Evolutionary conservation across 1,139 yeast species (phyloP).

Genomic region (Magnusiomyces ingens): DNA sequence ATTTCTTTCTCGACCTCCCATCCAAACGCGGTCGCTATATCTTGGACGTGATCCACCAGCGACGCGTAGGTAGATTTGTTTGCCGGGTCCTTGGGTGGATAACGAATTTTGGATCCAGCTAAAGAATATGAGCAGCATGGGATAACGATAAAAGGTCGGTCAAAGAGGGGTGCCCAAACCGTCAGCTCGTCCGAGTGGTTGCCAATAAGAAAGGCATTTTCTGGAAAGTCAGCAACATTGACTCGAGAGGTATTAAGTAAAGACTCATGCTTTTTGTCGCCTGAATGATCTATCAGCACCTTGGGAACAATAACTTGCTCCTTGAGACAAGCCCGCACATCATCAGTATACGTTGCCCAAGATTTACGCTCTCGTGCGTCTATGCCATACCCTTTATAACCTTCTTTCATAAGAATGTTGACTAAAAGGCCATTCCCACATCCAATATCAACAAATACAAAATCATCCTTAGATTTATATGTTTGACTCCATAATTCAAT

Average conservation of each 20-base stretch:
- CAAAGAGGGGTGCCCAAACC: slow-evolving; percentile 88
- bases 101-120: slow-evolving; percentile 68
- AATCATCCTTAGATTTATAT: slow-evolving; percentile 42
- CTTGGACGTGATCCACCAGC: slow-evolving; percentile 76
- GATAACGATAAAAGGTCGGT: slow-evolving; percentile 80
- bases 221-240: slow-evolving; percentile 59
- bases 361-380: slow-evolving; percentile 89
- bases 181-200: slow-evolving; percentile 95
- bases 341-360: slow-evolving; percentile 67
- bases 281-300: slow-evolving; percentile 55
- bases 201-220: slow-evolving; percentile 76
- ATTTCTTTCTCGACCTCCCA: slow-evolving; percentile 84
- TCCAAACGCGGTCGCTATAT: slow-evolving; percentile 59
- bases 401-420: slow-evolving; percentile 68
- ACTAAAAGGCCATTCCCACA: slow-evolving; percentile 93
- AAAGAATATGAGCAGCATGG: slow-evolving; percentile 94
- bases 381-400: slow-evolving; percentile 74
- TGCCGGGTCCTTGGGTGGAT: slow-evolving; percentile 38
- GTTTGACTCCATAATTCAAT: slow-evolving; percentile 77
- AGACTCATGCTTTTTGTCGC: slow-evolving; percentile 10
- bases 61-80: slow-evolving; percentile 69
- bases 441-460: slow-evolving; percentile 83
- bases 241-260: slow-evolving; percentile 53
- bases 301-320: slow-evolving; percentile 82
- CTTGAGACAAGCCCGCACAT: slow-evolving; percentile 49